Evolutionary conservation across 1,284 basidiomycete species (phyloP), one percentile per base, ranked within the genome.

Genomic region (Leccinum angustisporum): DNA sequence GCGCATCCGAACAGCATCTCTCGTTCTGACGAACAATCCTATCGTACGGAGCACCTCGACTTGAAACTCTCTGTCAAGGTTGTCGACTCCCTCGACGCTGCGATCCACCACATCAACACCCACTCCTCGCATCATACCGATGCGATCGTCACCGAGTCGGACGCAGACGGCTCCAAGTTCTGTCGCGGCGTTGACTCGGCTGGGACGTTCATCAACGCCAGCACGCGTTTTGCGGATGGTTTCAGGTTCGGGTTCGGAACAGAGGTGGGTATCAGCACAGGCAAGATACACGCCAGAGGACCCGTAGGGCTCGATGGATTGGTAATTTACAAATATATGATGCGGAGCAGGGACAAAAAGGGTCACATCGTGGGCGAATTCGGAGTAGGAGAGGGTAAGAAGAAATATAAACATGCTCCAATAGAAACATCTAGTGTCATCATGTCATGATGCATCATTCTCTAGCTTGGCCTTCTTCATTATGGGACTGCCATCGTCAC

Each of bases 41-140:
- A 92, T 78, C 78, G 79, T 50, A 97, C 91, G 54, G 97, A 99
- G 75, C 95, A 95, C 78, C 88, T 97, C 68, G 86, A 87, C 50
- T 84, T 95, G 54, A 91, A 86, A 21, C 81, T 97, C 54, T 92
- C 95, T 30, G 90, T 99, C 68, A 82, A 87, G 66, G 77, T 86
- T 8, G 84, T 96, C 18, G 80, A 87, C 27, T 90, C 87, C 4
- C 82, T 97, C 48, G 70, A 81, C 25, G 80, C 80, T 14, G 97
- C 97, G 5, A 91, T 98, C 64, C 69, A 82, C 59, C 94, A 95
- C 79, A 97, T 99, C 81, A 98, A 98, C 78, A 75, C 83, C 5
- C 92, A 98, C 74, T 94, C 92, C 0, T 97, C 94, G 1, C 94
- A 97, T 70, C 97, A 99, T 76, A 99, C 97, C 34, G 97, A 99